Base-by-base conservation (phyloP, 2,329 filamentous ascomycete species). In the Exophiala phaeomuriformis region DNA sequence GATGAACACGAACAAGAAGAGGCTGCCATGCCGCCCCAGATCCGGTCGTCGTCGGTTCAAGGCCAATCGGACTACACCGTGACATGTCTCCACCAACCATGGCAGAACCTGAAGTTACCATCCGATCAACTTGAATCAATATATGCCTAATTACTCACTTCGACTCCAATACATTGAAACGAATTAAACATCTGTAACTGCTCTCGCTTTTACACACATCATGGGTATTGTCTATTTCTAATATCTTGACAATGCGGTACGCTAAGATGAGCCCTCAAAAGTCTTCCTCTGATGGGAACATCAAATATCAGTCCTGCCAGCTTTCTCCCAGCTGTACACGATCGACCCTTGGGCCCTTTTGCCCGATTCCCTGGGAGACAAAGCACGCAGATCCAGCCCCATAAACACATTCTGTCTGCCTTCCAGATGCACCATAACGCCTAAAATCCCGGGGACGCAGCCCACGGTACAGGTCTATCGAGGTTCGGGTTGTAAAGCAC, bases 391-490 rank as follows among this genome's bases (percentile, higher is more conserved):
- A 19, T 39, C 41, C 47, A 36, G 39, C 39, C 28, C 10, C 4
- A 45, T 30, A 30, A 19, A 50, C 42, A 37, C 51, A 40, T 36
- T 53, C 43, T 53, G 40, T 51, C 51, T 37, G 42, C 48, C 37
- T 31, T 36, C 33, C 39, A 51, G 12, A 49, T 45, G 28, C 42
- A 27, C 40, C 42, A 5, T 39, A 33, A 56, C 54, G 47, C 54
- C 54, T 33, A 31, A 51, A 41, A 29, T 37, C 51, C 31, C 49
- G 27, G 28, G 3, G 42, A 39, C 40, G 47, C 36, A 48, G 47
- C 44, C 31, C 39, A 36, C 47, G 29, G 43, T 48, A 50, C 51
- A 49, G 51, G 6, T 39, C 4, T 39, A 27, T 28, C 12, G 28
- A 27, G 39, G 27, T 41, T n/a, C 36, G 36, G 12, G 4, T 9